These are phyloP conservation scores for Sphagnum fallax DNA, from an alignment of 228 moss, liverwort and hornwort species.

Conservation along the genomic window DNA sequence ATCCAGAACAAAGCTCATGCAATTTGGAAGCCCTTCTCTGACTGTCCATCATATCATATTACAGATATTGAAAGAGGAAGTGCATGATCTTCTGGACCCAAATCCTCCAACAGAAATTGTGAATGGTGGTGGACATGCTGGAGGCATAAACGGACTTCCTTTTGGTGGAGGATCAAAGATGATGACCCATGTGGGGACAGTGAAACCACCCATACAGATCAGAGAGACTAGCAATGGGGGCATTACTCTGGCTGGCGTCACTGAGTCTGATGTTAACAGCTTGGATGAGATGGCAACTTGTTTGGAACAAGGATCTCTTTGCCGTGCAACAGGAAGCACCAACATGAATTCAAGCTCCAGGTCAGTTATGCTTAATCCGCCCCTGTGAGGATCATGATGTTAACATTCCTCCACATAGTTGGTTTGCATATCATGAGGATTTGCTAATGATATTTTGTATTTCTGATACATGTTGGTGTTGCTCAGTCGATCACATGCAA, in stretches of 20 bases:
- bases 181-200: constrained; percentile 7
- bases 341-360: constrained; percentile 99
- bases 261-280: constrained; percentile 76
- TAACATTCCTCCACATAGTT: too few relatives aligned
- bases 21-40: too few relatives aligned
- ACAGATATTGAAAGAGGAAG: constrained; percentile 97
- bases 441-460: too few relatives aligned
- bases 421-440: too few relatives aligned
- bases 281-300: constrained; percentile 82
- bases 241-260: constrained; percentile 90
- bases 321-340: constrained; percentile 96
- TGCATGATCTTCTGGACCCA: constrained; percentile 87
- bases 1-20: too few relatives aligned
- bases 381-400: too few relatives aligned
- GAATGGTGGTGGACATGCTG: constrained; percentile 17
- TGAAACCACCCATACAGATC: constrained; percentile 89
- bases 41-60: background rate
- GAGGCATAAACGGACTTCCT: constrained; percentile 24
- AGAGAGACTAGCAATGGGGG: constrained; percentile 94
- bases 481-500: constrained; percentile 92
- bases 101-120: constrained; percentile 43
- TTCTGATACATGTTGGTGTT: too few relatives aligned
- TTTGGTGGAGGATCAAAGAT: constrained; percentile 67
- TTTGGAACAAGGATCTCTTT: constrained; percentile 92
- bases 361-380: constrained; percentile 8